These are phyloP conservation scores for Tylopilus vinaceipallidus DNA, from an alignment of 768 basidiomycete species.

Conservation along the genomic window DNA sequence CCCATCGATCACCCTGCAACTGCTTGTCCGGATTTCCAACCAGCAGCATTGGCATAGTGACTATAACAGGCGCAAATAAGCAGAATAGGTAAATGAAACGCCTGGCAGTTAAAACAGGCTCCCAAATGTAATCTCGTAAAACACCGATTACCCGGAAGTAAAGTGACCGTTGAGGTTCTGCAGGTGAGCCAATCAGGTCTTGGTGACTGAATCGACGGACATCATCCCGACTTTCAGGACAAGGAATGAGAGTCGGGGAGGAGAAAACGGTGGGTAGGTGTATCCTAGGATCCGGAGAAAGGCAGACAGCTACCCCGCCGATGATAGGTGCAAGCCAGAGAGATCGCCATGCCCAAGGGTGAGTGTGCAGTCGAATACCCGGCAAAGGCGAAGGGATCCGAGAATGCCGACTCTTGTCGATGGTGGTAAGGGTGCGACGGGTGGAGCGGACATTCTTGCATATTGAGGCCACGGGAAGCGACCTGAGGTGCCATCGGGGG, in stretches of 20 bases:
- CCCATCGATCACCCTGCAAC: constrained; percentile 79
- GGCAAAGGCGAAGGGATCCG: constrained; percentile 11
- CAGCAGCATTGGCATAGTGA: constrained; percentile 82
- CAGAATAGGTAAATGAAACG: constrained; percentile 82
- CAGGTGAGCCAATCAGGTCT: constrained; percentile 60
- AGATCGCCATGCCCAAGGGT: constrained; percentile 25
- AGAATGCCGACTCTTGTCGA: constrained; percentile 2
- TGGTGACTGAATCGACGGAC: constrained; percentile 22
- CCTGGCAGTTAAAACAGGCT: constrained; percentile 78
- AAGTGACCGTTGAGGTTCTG: constrained; percentile 55
- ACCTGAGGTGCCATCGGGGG: constrained; percentile 23
- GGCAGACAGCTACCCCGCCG: constrained; percentile 52
- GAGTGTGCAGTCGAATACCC: constrained; percentile 25
- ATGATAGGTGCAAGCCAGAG: constrained; percentile 57
- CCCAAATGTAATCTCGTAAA: constrained; percentile 64
- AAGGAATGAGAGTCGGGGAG: constrained; percentile 49
- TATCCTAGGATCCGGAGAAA: constrained; percentile 42
- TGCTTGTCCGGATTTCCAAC: constrained; percentile 53
- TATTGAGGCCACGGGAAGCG: constrained; percentile 17
- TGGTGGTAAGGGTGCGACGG: constrained; percentile 27
- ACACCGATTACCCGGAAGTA: constrained; percentile 42
- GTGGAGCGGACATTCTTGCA: not conserved
- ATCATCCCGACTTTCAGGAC: constrained; percentile 19
- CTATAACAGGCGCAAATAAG: constrained; percentile 85
- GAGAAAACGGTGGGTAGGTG: constrained; percentile 49